These are phyloP conservation scores for Sonneratia caseolaris DNA, from an alignment of 345 rosid species.

Conservation along the genomic window DNA sequence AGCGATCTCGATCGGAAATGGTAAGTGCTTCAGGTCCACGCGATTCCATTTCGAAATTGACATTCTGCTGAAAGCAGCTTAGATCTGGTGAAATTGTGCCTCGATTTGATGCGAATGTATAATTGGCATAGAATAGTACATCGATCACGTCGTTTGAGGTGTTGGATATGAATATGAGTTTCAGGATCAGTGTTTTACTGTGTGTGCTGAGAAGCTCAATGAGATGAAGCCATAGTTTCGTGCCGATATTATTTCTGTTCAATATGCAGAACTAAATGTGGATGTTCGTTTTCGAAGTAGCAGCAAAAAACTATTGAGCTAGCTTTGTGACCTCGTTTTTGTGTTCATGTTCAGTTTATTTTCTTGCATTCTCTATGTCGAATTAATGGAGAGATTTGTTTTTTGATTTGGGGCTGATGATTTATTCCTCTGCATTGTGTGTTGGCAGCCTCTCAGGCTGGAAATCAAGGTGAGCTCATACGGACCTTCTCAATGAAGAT, in stretches of 20 bases:
- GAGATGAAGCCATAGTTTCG: not conserved
- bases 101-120: not conserved
- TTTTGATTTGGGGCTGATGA: conserved; percentile 11
- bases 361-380: not conserved
- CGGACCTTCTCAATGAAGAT: conserved; percentile 1
- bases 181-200: conserved; percentile 1
- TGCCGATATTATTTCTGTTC: not conserved
- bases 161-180: not conserved
- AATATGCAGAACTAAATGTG: not conserved
- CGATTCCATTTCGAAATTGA: conserved; percentile 1
- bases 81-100: conserved; percentile 6
- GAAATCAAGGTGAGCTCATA: conserved; percentile 39
- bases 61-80: not conserved
- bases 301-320: not conserved
- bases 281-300: not conserved
- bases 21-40: not conserved
- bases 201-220: not conserved
- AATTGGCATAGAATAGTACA: not conserved
- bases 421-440: not conserved
- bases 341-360: not conserved
- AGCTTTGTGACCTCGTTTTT: not conserved
- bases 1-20: conserved; percentile 7
- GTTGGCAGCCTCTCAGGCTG: conserved; percentile 41
- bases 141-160: not conserved
- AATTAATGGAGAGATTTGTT: not conserved